Percentiles rank a stretch among this genome's conserved stretches.
These are phyloP conservation scores for Leccinum griseonigrum DNA, from an alignment of 1,284 basidiomycete species.

Conservation along the genomic window DNA sequence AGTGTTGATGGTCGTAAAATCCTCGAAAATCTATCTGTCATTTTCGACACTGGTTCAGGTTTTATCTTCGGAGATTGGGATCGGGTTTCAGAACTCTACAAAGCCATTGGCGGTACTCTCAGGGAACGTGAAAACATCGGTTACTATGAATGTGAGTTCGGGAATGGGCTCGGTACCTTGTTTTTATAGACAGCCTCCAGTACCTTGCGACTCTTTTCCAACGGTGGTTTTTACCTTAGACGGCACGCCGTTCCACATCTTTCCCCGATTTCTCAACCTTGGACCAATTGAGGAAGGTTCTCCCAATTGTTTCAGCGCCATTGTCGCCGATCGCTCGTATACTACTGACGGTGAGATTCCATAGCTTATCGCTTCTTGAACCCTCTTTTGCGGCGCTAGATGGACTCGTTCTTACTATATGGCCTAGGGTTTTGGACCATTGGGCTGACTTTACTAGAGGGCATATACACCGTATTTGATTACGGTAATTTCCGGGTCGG, in stretches of 20 bases:
- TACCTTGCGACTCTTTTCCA: too few relatives aligned
- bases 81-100: too few relatives aligned
- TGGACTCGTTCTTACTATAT: not conserved
- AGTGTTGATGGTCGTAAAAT: too few relatives aligned
- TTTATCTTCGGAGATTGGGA: too few relatives aligned
- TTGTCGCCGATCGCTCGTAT: not conserved
- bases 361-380: not conserved
- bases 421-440: not conserved
- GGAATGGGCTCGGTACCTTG: too few relatives aligned
- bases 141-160: too few relatives aligned
- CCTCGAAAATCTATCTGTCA: too few relatives aligned
- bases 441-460: not conserved
- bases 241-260: not conserved
- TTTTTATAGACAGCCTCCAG: too few relatives aligned
- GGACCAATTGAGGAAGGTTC: not conserved
- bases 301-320: not conserved
- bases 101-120: too few relatives aligned
- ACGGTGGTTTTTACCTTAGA: not conserved
- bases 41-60: too few relatives aligned
- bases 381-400: not conserved
- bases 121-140: too few relatives aligned
- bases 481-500: not conserved
- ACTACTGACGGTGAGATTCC: not conserved
- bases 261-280: not conserved
- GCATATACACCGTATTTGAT: not conserved